Percentiles rank a stretch among this genome's conserved stretches.
Evolutionary conservation across 2,329 filamentous ascomycete species (phyloP).

Genomic region (Curvularia sp.): DNA sequence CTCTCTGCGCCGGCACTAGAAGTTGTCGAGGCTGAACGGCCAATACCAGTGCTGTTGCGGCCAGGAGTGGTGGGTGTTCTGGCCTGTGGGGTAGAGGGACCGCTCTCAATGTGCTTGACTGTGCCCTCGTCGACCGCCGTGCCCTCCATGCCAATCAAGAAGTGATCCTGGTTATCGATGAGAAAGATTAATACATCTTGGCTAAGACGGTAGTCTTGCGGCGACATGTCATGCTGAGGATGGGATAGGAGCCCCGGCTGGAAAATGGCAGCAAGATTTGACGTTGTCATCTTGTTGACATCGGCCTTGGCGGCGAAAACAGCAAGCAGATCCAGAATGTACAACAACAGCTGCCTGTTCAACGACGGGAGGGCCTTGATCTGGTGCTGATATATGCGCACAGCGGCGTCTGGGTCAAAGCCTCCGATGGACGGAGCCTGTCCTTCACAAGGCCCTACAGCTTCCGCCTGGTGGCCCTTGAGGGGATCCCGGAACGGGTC

Average conservation of each 20-base stretch:
- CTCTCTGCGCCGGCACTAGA: conserved; percentile 85
- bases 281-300: conserved; percentile 94
- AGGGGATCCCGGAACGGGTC: conserved; percentile 88
- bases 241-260: conserved; percentile 96
- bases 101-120: conserved; percentile 73
- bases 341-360: conserved; percentile 91
- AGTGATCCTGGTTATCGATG: conserved; percentile 98
- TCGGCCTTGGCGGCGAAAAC: conserved; percentile 98
- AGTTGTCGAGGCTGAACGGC: conserved; percentile 73
- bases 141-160: conserved; percentile 97
- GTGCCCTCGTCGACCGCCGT: conserved; percentile 93
- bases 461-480: conserved; percentile 71
- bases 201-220: conserved; percentile 90
- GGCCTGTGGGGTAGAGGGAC: conserved; percentile 62
- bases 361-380: conserved; percentile 93
- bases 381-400: conserved; percentile 82
- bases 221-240: conserved; percentile 92
- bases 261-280: conserved; percentile 95
- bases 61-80: conserved; percentile 58
- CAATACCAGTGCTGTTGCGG: conserved; percentile 64
- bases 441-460: conserved; percentile 70
- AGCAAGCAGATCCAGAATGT: conserved; percentile 92
- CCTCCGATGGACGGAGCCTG: conserved; percentile 73
- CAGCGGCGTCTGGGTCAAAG: conserved; percentile 78
- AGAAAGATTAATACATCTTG: conserved; percentile 97